Conservation (phyloP, 228 moss, liverwort and hornwort genomes). For the Sphagnum fallax region DNA sequence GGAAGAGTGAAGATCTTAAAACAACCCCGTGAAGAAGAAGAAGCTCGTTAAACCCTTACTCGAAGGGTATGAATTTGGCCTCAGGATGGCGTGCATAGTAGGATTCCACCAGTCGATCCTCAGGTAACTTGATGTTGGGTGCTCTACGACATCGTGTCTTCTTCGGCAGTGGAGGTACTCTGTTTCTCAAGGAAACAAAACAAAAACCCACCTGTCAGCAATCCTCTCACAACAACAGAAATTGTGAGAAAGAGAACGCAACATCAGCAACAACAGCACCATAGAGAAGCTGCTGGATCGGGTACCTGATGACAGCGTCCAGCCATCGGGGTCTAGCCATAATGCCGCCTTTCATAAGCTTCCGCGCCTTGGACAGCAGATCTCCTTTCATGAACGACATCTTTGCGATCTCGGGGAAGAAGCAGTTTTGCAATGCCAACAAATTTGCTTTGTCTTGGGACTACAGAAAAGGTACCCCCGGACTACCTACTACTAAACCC, state of each 20-base stretch:
- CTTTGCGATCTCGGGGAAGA: background rate
- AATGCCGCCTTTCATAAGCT: conserved; percentile 80
- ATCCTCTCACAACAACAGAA: background rate
- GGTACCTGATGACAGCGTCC: conserved; percentile 46
- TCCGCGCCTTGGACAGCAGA: conserved; percentile 76
- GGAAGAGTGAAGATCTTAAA: background rate
- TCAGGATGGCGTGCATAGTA: conserved; percentile 86
- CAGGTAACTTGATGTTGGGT: conserved; percentile 63
- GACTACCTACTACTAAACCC: too few species aligned
- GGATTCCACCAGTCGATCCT: conserved; percentile 79
- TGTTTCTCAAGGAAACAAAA: conserved; percentile 18
- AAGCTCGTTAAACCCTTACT: conserved; percentile 28
- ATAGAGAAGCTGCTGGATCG: background rate
- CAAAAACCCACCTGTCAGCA: background rate
- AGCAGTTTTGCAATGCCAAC: background rate
- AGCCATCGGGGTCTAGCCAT: conserved; percentile 77
- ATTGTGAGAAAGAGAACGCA: too few species aligned
- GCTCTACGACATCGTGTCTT: conserved; percentile 59
- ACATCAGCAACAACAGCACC: too few species aligned
- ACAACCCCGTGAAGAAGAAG: background rate
- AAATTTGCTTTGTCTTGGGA: background rate
- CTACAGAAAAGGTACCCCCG: too few species aligned
- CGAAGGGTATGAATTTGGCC: conserved; percentile 59
- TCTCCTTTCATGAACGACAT: conserved; percentile 96
- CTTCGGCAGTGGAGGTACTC: conserved; percentile 69